Conservation (phyloP, 345 rosid genomes). For the Cardamine resedifolia region DNA sequence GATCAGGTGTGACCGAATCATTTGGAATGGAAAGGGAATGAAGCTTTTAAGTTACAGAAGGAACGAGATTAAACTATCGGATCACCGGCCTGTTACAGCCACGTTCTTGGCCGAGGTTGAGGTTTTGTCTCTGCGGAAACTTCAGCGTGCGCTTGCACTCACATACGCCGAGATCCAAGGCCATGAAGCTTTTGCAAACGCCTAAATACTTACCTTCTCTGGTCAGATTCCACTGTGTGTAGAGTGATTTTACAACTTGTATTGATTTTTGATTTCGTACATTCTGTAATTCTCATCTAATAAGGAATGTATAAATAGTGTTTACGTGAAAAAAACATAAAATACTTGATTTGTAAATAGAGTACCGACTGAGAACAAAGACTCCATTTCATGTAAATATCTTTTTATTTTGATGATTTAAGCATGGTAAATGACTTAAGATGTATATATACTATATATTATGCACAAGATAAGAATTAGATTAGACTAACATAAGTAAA, state of each 20-base stretch:
- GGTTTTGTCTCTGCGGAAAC: slow-evolving; percentile 67
- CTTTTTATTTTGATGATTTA: background rate
- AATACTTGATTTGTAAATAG: background rate
- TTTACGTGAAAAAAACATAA: background rate
- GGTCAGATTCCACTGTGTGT: background rate
- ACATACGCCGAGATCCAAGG: slow-evolving; percentile 67
- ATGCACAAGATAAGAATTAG: too few species aligned
- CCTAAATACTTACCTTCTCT: background rate
- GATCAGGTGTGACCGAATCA: slow-evolving; percentile 89
- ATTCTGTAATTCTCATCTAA: background rate
- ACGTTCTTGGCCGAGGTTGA: slow-evolving; percentile 74
- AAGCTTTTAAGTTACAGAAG: slow-evolving; percentile 69
- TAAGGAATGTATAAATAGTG: slow-evolving; percentile 9
- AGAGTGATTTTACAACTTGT: background rate
- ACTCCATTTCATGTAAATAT: background rate
- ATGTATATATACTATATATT: too few species aligned
- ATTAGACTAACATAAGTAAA: too few species aligned
- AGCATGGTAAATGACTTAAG: too few species aligned
- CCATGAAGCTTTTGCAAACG: background rate
- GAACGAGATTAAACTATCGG: slow-evolving; percentile 70
- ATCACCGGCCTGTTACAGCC: slow-evolving; percentile 93
- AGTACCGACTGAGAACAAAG: background rate
- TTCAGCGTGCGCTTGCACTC: slow-evolving; percentile 74
- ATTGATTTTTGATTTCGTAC: background rate
- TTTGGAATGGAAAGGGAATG: slow-evolving; percentile 82